These are phyloP conservation scores for Dimocarpus longan DNA, from an alignment of 345 rosid genomes.

Conservation along the genomic window DNA sequence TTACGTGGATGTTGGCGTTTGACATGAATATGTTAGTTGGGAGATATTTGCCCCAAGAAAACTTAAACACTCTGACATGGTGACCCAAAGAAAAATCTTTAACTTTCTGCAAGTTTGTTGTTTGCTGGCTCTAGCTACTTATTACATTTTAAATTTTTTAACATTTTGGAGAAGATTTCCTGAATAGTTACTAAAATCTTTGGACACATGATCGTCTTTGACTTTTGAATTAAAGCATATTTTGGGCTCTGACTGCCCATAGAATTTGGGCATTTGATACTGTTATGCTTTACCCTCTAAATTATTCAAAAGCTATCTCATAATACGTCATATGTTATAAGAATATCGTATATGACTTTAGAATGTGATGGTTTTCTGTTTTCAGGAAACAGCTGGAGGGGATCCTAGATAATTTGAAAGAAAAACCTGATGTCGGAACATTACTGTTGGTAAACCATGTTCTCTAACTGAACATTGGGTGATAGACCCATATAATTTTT, in stretches of 20 bases:
- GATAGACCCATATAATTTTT: not conserved
- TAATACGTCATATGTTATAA: not conserved
- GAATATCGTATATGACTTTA: not conserved
- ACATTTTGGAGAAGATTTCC: not conserved
- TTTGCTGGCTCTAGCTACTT: not conserved
- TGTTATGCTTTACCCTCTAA: not conserved
- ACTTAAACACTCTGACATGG: not conserved
- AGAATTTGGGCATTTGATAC: not conserved
- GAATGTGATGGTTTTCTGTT: constrained; percentile 21
- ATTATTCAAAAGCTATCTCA: not conserved
- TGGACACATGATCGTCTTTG: not conserved
- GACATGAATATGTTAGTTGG: not conserved
- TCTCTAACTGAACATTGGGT: constrained; percentile 10
- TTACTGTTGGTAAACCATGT: constrained; percentile 70
- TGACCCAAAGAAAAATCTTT: not conserved
- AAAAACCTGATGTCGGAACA: constrained; percentile 92
- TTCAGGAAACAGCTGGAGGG: constrained; percentile 89
- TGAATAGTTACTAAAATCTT: not conserved
- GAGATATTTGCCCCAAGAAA: not conserved
- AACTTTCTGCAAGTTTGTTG: not conserved
- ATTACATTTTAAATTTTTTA: not conserved
- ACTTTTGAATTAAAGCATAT: not conserved
- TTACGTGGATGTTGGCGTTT: not conserved
- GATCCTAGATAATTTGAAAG: constrained; percentile 80
- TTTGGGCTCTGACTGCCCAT: not conserved